Conservation (phyloP, 306 rosid genomes). For the Albizia julibrissin region DNA sequence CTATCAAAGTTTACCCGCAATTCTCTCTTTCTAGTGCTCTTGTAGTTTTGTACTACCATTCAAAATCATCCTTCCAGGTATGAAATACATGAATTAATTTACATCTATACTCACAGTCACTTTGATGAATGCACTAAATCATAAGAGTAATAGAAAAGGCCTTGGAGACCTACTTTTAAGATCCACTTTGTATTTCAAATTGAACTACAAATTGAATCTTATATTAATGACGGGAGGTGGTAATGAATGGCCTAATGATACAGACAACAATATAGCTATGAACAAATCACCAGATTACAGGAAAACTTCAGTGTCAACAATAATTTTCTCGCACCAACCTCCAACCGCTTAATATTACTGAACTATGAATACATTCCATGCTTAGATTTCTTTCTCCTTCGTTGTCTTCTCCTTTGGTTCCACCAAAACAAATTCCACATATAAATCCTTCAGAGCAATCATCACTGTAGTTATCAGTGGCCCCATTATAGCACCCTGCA, state of each 20-base stretch:
- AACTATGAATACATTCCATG: conserved; percentile 17
- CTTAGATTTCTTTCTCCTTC: conserved; percentile 48
- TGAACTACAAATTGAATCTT: too few species aligned
- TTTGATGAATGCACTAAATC: conserved; percentile 38
- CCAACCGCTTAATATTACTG: conserved; percentile 36
- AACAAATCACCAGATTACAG: conserved; percentile 30
- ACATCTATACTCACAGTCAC: conserved; percentile 35
- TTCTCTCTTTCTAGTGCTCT: background rate
- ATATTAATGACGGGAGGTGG: too few species aligned
- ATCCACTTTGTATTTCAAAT: too few species aligned
- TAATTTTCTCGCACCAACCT: conserved; percentile 36
- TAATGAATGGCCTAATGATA: conserved; percentile 26
- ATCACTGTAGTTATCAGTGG: conserved; percentile 92
- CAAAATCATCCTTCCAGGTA: conserved; percentile 27
- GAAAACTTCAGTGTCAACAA: conserved; percentile 38
- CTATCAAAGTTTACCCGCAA: background rate
- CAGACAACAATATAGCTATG: conserved; percentile 13
- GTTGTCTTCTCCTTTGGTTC: conserved; percentile 46
- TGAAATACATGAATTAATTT: conserved; percentile 25
- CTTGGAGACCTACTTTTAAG: conserved; percentile 11
- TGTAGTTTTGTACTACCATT: conserved; percentile 27
- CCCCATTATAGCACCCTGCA: conserved; percentile 98
- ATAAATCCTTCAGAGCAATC: conserved; percentile 88
- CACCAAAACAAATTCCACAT: conserved; percentile 83
- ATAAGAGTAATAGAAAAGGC: background rate